Percentiles rank a stretch among this genome's conserved stretches.
Evolutionary conservation across 495 filamentous ascomycete species (phyloP).

Genomic region (Peziza echinospora): DNA sequence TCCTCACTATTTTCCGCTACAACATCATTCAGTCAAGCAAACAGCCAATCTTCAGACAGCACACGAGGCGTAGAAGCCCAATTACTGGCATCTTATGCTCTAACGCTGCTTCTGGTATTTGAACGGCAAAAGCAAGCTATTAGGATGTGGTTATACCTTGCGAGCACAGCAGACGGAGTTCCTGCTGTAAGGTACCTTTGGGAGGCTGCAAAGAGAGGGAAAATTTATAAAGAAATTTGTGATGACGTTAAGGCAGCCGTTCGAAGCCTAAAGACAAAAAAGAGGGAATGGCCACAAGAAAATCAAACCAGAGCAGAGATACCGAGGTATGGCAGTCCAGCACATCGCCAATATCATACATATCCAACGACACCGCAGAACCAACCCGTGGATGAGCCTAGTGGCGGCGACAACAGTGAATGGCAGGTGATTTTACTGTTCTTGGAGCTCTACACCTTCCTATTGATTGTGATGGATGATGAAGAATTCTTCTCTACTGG

Average conservation of each 20-base stretch:
- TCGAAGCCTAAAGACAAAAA: slow-evolving; percentile 30
- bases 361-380: slow-evolving; percentile 9
- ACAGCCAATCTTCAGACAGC: background rate
- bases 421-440: slow-evolving; percentile 84
- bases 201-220: slow-evolving; percentile 46
- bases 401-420: slow-evolving; percentile 25
- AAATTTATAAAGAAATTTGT: slow-evolving; percentile 39
- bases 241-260: slow-evolving; percentile 36
- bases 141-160: slow-evolving; percentile 80
- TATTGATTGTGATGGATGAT: slow-evolving; percentile 81
- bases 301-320: slow-evolving; percentile 11
- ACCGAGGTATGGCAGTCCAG: slow-evolving; percentile 7
- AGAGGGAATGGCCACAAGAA: slow-evolving; percentile 1
- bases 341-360: slow-evolving; percentile 8
- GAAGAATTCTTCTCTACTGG: slow-evolving; percentile 44
- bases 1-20: slow-evolving; percentile 19
- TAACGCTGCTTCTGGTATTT: slow-evolving; percentile 72
- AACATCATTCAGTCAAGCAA: slow-evolving; percentile 10
- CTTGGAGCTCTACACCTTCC: slow-evolving; percentile 80
- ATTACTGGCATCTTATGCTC: slow-evolving; percentile 62
- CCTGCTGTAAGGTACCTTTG: slow-evolving; percentile 82
- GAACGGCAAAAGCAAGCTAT: slow-evolving; percentile 70
- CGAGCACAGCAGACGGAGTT: slow-evolving; percentile 41
- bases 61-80: slow-evolving; percentile 32
- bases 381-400: slow-evolving; percentile 7